phyloP scores from a whole-genome alignment of 1,284 basidiomycete species.

The Pterula multifida region DNA sequence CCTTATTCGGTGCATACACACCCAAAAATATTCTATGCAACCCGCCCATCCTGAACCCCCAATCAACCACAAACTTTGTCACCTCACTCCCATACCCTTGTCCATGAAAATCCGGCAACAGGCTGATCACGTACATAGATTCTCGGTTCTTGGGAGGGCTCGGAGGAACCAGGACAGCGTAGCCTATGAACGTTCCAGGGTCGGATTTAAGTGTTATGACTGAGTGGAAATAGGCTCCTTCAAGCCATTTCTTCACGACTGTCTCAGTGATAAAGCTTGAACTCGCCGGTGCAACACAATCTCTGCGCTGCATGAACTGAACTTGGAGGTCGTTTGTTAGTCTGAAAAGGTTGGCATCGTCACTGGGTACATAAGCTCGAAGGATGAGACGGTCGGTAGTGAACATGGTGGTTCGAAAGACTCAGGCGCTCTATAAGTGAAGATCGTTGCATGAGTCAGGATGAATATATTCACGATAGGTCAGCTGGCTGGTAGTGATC shows the following conservation, averaged over 20 bases:
- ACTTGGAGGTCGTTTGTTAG: constrained; percentile 9
- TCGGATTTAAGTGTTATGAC: constrained; percentile 5
- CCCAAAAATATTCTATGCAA: constrained; percentile 10
- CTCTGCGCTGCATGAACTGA: constrained; percentile 4
- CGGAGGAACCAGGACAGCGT: constrained; percentile 4
- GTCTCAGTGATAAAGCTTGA: neutral
- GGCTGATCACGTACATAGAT: constrained; percentile 4
- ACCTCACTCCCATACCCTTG: constrained; percentile 11
- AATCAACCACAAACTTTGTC: constrained; percentile 8
- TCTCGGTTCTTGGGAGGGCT: constrained; percentile 6
- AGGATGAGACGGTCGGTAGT: constrained; percentile 9
- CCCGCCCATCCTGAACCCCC: constrained; percentile 8
- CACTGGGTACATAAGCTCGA: constrained; percentile 7
- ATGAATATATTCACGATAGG: no score
- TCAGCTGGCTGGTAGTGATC: no score
- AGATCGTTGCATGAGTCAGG: no score
- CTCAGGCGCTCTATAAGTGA: no score
- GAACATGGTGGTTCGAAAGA: no score
- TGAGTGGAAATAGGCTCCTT: constrained; percentile 3
- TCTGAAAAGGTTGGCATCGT: constrained; percentile 7
- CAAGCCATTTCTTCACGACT: constrained; percentile 2
- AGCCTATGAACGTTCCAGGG: constrained; percentile 9
- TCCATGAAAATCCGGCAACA: constrained; percentile 5
- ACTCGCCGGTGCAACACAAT: constrained; percentile 1
- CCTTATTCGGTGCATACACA: constrained; percentile 8